These are phyloP conservation scores for Clavispora asparagi DNA, from an alignment of 805 yeast species.

Conservation along the genomic window DNA sequence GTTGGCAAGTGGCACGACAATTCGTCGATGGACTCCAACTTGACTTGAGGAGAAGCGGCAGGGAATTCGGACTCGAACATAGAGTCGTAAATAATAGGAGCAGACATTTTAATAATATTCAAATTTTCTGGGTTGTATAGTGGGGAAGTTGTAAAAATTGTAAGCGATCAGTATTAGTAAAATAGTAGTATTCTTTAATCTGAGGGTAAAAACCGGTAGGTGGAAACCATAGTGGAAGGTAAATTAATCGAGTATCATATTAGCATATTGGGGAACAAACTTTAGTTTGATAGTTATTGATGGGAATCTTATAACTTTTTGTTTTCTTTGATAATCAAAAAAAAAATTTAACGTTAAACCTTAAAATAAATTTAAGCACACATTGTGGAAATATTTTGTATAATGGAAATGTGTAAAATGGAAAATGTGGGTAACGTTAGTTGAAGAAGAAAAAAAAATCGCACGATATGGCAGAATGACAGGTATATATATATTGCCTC, in stretches of 20 bases:
- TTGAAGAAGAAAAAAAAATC: constrained; percentile 2
- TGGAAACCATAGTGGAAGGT: constrained; percentile 32
- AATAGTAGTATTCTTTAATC: constrained; percentile 2
- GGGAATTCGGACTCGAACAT: constrained; percentile 10
- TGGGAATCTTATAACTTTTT: constrained; percentile 14
- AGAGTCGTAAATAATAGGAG: constrained; percentile 14
- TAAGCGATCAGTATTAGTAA: constrained; percentile 4
- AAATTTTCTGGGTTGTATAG: constrained; percentile 15
- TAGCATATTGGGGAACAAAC: constrained; percentile 25
- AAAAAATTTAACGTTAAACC: constrained; percentile 15
- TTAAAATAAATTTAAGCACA: constrained; percentile 31
- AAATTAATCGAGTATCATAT: constrained; percentile 18
- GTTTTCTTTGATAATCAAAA: constrained; percentile 12
- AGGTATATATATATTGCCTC: constrained; percentile 6
- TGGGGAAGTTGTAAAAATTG: constrained; percentile 16
- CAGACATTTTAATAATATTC: constrained; percentile 11
- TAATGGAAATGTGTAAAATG: constrained; percentile 1
- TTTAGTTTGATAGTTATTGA: constrained; percentile 22
- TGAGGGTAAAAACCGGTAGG: constrained; percentile 12
- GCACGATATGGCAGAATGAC: constrained; percentile 1
- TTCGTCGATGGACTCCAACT: constrained; percentile 19
- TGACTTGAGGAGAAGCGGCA: constrained; percentile 10
- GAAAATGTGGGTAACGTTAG: constrained; percentile 3
- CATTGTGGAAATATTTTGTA: constrained; percentile 19
- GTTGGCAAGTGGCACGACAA: constrained; percentile 24